Conservation (phyloP, 129 eudicot genomes). For the Solidago caesia region DNA sequence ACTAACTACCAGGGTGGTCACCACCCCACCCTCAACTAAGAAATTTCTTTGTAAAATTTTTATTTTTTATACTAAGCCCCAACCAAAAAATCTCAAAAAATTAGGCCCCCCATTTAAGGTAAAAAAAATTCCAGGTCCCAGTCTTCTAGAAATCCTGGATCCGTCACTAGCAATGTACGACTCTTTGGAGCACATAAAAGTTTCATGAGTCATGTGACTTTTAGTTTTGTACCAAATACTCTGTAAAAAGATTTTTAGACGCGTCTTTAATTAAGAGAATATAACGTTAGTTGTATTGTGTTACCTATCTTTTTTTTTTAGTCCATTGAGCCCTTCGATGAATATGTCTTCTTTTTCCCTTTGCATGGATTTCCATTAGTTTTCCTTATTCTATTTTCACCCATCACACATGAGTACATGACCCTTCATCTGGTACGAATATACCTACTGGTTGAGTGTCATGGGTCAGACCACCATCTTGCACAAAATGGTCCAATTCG, state of each 20-base stretch:
- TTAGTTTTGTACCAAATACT: neutral
- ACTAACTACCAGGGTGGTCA: no score
- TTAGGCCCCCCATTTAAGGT: no score
- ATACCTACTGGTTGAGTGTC: constrained; percentile 23
- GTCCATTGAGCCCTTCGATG: constrained; percentile 71
- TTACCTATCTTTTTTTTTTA: constrained; percentile 70
- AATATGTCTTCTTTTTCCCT: constrained; percentile 38
- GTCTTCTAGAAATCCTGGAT: no score
- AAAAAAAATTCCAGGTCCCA: no score
- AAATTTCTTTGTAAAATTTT: no score
- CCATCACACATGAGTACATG: constrained; percentile 48
- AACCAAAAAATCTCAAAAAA: no score
- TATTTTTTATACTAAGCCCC: no score
- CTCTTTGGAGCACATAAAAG: no score
- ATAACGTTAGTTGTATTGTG: neutral
- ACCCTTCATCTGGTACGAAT: constrained; percentile 42
- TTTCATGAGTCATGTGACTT: neutral
- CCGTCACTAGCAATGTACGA: no score
- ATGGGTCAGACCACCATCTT: neutral
- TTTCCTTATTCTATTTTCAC: constrained; percentile 22
- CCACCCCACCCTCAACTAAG: no score
- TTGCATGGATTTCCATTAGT: constrained; percentile 21
- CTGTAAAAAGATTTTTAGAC: no score
- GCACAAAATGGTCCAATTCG: constrained; percentile 2
- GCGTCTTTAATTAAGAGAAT: neutral